phyloP scores from a whole-genome alignment of 106 monocot genomes.

The Dendrobium catenatum region DNA sequence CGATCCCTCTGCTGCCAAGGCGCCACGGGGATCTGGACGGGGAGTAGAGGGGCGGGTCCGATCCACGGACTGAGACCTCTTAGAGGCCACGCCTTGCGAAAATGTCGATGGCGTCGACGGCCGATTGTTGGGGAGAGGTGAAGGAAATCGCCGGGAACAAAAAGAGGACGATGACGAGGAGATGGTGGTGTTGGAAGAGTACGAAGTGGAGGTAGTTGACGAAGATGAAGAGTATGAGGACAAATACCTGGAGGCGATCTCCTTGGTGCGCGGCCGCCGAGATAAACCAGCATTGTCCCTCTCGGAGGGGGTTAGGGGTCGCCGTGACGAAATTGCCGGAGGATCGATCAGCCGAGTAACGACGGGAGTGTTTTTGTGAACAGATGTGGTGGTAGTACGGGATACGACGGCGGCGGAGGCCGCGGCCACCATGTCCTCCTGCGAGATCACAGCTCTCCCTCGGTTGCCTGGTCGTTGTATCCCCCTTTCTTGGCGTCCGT shows the following conservation, averaged over 20 bases:
- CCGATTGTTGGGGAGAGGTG: conserved; percentile 32
- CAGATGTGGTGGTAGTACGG: not conserved
- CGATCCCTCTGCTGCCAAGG: not conserved
- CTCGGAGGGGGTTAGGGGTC: conserved; percentile 60
- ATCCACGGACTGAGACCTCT: conserved; percentile 69
- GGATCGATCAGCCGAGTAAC: not conserved
- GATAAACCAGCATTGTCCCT: conserved; percentile 46
- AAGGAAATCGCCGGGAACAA: conserved; percentile 35
- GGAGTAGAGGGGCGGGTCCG: conserved; percentile 45
- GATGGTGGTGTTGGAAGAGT: conserved; percentile 24
- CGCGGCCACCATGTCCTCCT: conserved; percentile 22
- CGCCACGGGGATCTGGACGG: conserved; percentile 3
- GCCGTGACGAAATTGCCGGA: conserved; percentile 15
- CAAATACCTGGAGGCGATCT: conserved; percentile 53
- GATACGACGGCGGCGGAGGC: conserved; percentile 4
- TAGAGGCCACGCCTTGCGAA: conserved; percentile 12
- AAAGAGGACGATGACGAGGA: conserved; percentile 28
- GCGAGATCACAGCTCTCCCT: not conserved
- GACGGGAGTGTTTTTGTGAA: conserved; percentile 4
- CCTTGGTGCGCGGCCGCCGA: conserved; percentile 31
- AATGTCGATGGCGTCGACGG: conserved; percentile 19
- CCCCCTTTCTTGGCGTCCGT: not conserved
- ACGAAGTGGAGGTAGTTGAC: conserved; percentile 16
- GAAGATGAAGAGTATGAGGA: conserved; percentile 22
- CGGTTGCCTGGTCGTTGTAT: not conserved